Evolutionary conservation across 2,329 filamentous ascomycete species (phyloP).

Genomic region (Fusarium domesticum): DNA sequence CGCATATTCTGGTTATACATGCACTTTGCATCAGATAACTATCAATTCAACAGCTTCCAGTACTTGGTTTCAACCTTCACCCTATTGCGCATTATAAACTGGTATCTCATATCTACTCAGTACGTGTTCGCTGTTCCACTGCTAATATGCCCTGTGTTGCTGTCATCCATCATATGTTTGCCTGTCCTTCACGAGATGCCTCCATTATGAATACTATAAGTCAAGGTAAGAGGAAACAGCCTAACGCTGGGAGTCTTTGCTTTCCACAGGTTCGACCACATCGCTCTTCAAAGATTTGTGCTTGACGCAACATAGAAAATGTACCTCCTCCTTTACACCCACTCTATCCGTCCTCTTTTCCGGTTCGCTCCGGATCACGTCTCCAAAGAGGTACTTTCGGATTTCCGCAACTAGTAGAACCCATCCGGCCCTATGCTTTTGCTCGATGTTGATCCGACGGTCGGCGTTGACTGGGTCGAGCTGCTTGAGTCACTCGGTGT

Average conservation of each 20-base stretch:
- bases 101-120: conserved; percentile 19
- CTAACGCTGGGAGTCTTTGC: conserved; percentile 27
- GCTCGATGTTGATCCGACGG: conserved; percentile 30
- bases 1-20: no score
- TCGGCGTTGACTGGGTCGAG: conserved; percentile 38
- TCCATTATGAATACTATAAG: conserved; percentile 18
- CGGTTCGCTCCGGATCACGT: not conserved
- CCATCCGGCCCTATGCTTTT: conserved; percentile 32
- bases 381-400: not conserved
- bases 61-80: no score
- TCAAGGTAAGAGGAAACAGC: conserved; percentile 18
- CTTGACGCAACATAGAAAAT: conserved; percentile 15
- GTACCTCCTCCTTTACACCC: conserved; percentile 8
- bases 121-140: conserved; percentile 7
- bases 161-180: conserved; percentile 22
- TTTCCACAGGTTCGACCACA: conserved; percentile 20
- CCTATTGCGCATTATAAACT: conserved; percentile 19
- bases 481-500: conserved; percentile 58
- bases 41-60: no score
- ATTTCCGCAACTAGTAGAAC: conserved; percentile 26
- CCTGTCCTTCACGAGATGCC: conserved; percentile 1
- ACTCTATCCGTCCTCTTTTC: not conserved
- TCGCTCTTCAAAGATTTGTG: conserved; percentile 16
- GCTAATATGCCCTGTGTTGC: conserved; percentile 19
- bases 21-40: no score